Conservation (phyloP, 345 rosid species). For the Camelina hispida region DNA sequence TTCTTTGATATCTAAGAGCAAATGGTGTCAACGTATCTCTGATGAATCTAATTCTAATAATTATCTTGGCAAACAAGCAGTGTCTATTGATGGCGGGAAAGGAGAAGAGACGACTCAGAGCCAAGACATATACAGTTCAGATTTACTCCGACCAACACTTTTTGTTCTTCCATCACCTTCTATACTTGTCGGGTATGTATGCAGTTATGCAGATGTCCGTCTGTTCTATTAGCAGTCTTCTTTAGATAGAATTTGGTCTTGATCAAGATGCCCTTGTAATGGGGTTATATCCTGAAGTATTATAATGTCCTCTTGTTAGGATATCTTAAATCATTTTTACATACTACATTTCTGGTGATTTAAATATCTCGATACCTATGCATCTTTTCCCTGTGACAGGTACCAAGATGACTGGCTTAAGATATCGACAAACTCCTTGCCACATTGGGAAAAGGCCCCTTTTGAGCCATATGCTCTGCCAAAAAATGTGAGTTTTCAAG, state of each 20-base stretch:
- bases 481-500: constrained; percentile 68
- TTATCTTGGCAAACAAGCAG: constrained; percentile 34
- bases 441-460: constrained; percentile 98
- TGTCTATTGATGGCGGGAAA: constrained; percentile 65
- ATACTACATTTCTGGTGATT: constrained; percentile 21
- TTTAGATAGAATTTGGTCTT: constrained; percentile 13
- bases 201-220: constrained; percentile 6
- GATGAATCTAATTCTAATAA: constrained; percentile 14
- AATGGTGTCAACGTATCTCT: constrained; percentile 2
- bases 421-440: constrained; percentile 78
- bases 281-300: constrained; percentile 9
- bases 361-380: constrained; percentile 8
- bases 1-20: constrained; percentile 29
- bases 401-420: constrained; percentile 99
- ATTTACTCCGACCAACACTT: constrained; percentile 75
- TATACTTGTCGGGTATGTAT: constrained; percentile 89
- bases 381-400: constrained; percentile 49
- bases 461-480: constrained; percentile 89
- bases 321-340: constrained; percentile 4
- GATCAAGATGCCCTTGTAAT: constrained; percentile 19
- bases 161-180: constrained; percentile 91
- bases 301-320: constrained; percentile 21
- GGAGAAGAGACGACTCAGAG: constrained; percentile 72
- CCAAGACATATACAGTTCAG: constrained; percentile 69
- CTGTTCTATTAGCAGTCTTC: constrained; percentile 22